phyloP scores from a whole-genome alignment of 2,329 filamentous ascomycete species.

The Fusarium falciforme region DNA sequence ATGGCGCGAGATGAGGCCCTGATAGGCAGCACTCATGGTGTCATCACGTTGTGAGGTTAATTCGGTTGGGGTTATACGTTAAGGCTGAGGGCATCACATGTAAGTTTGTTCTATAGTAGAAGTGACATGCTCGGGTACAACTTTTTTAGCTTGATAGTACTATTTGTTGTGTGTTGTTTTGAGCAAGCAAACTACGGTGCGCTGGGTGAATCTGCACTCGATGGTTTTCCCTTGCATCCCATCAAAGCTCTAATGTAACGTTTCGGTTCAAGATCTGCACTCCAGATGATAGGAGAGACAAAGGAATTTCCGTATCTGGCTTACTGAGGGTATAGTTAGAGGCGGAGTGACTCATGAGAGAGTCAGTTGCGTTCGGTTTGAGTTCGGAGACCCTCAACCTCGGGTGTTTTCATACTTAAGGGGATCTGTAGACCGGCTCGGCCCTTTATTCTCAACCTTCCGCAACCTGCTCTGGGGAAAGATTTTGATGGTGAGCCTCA shows the following conservation, averaged over 20 bases:
- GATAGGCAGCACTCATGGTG: neutral
- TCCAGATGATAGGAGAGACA: neutral
- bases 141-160: neutral
- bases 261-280: neutral
- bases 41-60: neutral
- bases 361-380: neutral
- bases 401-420: too few species aligned
- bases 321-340: too few species aligned
- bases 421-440: too few species aligned
- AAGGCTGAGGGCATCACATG: neutral
- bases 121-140: neutral
- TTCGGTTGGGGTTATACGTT: neutral
- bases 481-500: too few species aligned
- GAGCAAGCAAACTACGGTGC: neutral
- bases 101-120: neutral
- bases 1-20: neutral
- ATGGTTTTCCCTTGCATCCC: neutral
- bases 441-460: too few species aligned
- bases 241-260: neutral
- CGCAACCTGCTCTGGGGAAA: too few species aligned
- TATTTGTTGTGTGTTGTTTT: neutral
- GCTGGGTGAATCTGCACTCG: neutral
- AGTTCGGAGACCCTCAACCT: neutral
- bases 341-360: neutral
- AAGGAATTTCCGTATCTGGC: neutral